Percentiles rank a stretch among this genome's conserved stretches.
Conservation (phyloP, 257 asterid genomes). For the Solanum clarkiae region DNA sequence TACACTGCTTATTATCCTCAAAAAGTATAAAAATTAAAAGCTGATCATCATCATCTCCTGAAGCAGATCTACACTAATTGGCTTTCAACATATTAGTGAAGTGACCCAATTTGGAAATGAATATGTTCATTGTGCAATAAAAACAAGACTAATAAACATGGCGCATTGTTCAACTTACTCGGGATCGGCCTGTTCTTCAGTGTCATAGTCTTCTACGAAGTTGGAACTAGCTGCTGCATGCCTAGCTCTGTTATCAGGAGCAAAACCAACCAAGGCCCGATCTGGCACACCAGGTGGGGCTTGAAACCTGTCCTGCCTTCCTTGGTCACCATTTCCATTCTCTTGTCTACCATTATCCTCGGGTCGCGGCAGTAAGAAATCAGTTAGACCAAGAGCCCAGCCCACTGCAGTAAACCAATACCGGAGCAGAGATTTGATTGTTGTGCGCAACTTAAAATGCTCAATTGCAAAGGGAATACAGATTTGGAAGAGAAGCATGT, state of each 20-base stretch:
- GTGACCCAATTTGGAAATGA: not conserved
- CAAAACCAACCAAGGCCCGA: slow-evolving; percentile 28
- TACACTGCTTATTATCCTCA: not conserved
- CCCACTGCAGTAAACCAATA: slow-evolving; percentile 98
- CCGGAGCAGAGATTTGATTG: slow-evolving; percentile 80
- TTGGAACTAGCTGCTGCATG: slow-evolving; percentile 28
- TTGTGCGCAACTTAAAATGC: slow-evolving; percentile 86
- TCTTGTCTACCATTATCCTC: slow-evolving; percentile 74
- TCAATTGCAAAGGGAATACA: slow-evolving; percentile 97
- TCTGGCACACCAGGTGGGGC: slow-evolving; percentile 51
- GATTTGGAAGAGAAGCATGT: slow-evolving; percentile 97
- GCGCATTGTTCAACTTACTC: slow-evolving; percentile 48
- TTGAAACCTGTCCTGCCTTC: slow-evolving; percentile 60
- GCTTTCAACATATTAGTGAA: not conserved
- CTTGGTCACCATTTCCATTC: slow-evolving; percentile 58
- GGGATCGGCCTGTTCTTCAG: slow-evolving; percentile 54
- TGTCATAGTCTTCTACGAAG: slow-evolving; percentile 41
- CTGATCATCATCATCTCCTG: not conserved
- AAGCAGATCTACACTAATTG: not conserved
- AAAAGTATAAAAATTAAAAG: not conserved
- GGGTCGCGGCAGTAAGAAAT: slow-evolving; percentile 78
- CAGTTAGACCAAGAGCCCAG: slow-evolving; percentile 87
- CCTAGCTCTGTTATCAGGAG: slow-evolving; percentile 48
- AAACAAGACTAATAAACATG: not conserved
- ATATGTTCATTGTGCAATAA: not conserved